These are phyloP conservation scores for Alternaria brassicicola DNA, from an alignment of 2,329 filamentous ascomycete genomes.

Conservation along the genomic window DNA sequence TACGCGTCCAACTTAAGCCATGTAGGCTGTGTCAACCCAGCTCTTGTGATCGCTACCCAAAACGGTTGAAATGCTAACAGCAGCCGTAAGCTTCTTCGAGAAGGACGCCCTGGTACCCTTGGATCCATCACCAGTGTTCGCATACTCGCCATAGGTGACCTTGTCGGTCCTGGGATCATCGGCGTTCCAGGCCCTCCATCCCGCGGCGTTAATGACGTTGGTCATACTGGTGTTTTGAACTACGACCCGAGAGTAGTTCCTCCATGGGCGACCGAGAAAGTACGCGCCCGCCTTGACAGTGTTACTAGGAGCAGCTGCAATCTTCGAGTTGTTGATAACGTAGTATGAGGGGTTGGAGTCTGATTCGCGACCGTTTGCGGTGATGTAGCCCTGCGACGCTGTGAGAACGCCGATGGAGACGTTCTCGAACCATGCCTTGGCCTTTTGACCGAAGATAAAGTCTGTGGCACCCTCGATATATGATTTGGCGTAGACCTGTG, in stretches of 20 bases:
- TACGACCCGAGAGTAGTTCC: conserved; percentile 58
- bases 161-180: conserved; percentile 57
- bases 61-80: conserved; percentile 54
- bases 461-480: conserved; percentile 65
- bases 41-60: conserved; percentile 49
- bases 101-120: conserved; percentile 61
- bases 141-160: conserved; percentile 65
- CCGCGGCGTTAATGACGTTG: conserved; percentile 63
- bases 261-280: conserved; percentile 62
- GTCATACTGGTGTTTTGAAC: conserved; percentile 60
- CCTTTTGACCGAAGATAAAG: conserved; percentile 64
- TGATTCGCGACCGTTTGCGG: conserved; percentile 44
- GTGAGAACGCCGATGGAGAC: conserved; percentile 57
- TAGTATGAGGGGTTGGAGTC: conserved; percentile 54
- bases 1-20: conserved; percentile 20
- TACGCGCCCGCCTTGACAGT: conserved; percentile 50
- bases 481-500: conserved; percentile 62
- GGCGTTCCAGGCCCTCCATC: conserved; percentile 64
- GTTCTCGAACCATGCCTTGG: conserved; percentile 59
- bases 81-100: conserved; percentile 47
- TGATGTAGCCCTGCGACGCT: conserved; percentile 50
- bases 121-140: conserved; percentile 64
- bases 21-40: conserved; percentile 43
- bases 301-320: conserved; percentile 52
- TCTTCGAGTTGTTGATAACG: conserved; percentile 61